Conservation (phyloP, 352 stramenopile species). For the Phytophthora pseudosyringae region DNA sequence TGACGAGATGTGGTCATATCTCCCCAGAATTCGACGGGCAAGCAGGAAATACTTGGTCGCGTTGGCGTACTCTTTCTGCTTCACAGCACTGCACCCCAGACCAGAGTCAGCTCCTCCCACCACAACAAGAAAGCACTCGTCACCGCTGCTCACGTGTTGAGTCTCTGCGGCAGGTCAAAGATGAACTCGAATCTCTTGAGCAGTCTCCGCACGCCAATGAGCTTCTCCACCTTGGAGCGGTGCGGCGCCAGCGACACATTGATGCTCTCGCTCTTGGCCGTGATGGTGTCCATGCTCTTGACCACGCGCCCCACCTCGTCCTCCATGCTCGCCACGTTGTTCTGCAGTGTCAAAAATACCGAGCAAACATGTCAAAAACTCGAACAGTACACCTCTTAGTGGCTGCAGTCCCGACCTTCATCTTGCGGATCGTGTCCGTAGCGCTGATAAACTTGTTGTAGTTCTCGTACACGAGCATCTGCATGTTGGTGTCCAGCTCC, state of each 20-base stretch:
- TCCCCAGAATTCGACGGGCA: conserved; percentile 80
- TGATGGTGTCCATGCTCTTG: conserved; percentile 90
- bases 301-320: conserved; percentile 88
- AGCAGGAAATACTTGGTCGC: conserved; percentile 90
- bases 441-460: conserved; percentile 99
- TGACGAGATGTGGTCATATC: conserved; percentile 91
- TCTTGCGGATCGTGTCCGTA: conserved; percentile 98
- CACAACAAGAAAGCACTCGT: not conserved
- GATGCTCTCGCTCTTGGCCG: conserved; percentile 83
- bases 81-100: conserved; percentile 55
- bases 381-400: not conserved
- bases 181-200: conserved; percentile 98
- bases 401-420: conserved; percentile 67
- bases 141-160: conserved; percentile 54
- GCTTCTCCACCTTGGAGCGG: conserved; percentile 95
- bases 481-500: conserved; percentile 98
- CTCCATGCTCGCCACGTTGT: conserved; percentile 93
- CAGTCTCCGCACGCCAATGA: conserved; percentile 95
- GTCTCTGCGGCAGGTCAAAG: conserved; percentile 94
- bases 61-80: conserved; percentile 89
- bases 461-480: conserved; percentile 99
- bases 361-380: conserved; percentile 7
- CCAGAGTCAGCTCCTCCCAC: not conserved
- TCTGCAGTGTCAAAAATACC: conserved; percentile 37
- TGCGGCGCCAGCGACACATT: conserved; percentile 88